phyloP scores from a whole-genome alignment of 371 early-diverging fungal genomes.

The Apophysomyces ossiformis region DNA sequence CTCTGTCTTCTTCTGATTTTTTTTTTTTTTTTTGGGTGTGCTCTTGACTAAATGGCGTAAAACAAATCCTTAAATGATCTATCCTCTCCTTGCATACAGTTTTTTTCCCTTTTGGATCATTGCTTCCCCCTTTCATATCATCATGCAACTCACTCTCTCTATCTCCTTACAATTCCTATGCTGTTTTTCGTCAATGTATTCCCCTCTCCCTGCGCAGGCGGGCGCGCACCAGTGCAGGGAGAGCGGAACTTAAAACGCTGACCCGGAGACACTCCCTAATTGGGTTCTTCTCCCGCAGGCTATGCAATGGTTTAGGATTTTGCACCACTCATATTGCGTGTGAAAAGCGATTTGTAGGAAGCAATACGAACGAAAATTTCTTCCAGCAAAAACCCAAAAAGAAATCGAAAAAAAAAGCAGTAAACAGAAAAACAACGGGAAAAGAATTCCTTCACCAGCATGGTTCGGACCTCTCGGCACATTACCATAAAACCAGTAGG shows the following conservation, averaged over 20 bases:
- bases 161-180: background rate
- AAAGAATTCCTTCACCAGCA: background rate
- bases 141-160: background rate
- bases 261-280: slow-evolving; percentile 19
- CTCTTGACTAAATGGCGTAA: background rate
- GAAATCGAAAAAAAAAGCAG: slow-evolving; percentile 7
- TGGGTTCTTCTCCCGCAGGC: slow-evolving; percentile 21
- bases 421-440: slow-evolving; percentile 6
- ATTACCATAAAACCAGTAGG: background rate
- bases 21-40: background rate
- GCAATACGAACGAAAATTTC: background rate
- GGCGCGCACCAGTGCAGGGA: background rate
- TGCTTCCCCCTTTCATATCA: background rate
- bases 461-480: slow-evolving; percentile 15
- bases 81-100: background rate
- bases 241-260: background rate
- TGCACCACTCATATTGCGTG: slow-evolving; percentile 18
- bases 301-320: slow-evolving; percentile 13
- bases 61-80: background rate
- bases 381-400: background rate
- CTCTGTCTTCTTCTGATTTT: background rate
- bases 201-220: background rate
- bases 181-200: background rate
- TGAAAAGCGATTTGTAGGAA: slow-evolving; percentile 6
- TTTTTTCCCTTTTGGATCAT: background rate